These are phyloP conservation scores for Pestalotiopsis sp. DNA, from an alignment of 2,329 filamentous ascomycete species.

Conservation along the genomic window DNA sequence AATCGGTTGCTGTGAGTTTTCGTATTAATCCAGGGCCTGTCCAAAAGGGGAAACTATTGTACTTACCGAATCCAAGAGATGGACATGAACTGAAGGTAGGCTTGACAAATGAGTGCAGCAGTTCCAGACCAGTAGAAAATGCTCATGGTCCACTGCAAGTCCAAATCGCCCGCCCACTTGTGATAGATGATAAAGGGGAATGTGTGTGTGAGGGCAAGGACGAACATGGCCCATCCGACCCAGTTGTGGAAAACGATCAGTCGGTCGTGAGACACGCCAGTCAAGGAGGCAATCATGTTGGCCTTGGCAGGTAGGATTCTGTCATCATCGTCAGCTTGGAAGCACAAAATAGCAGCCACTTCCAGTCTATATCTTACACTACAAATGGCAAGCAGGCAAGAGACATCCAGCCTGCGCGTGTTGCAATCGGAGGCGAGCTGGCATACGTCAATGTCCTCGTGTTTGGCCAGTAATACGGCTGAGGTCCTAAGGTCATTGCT, in stretches of 20 bases:
- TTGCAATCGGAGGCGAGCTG: constrained; percentile 54
- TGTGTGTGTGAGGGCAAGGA: constrained; percentile 57
- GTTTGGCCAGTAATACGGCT: constrained; percentile 59
- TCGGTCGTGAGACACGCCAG: constrained; percentile 58
- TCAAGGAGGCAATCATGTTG: constrained; percentile 55
- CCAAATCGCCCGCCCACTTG: constrained; percentile 49
- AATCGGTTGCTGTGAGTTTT: constrained; percentile 44
- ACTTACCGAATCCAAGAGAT: constrained; percentile 49
- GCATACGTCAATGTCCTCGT: constrained; percentile 41
- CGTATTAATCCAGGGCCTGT: neutral
- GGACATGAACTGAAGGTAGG: constrained; percentile 57
- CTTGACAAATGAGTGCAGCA: constrained; percentile 52
- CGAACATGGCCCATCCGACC: constrained; percentile 57
- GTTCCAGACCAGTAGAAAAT: constrained; percentile 58
- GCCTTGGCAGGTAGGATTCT: constrained; percentile 53
- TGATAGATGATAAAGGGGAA: constrained; percentile 61
- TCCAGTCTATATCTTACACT: constrained; percentile 30
- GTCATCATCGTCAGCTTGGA: constrained; percentile 12
- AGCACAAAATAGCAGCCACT: neutral
- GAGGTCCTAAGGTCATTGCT: constrained; percentile 50
- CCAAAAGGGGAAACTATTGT: neutral
- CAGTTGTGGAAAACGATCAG: constrained; percentile 59
- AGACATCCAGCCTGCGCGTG: constrained; percentile 53
- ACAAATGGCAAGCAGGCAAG: constrained; percentile 54
- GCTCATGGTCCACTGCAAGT: constrained; percentile 42